Conservation (phyloP, 768 basidiomycete genomes). For the Collybiopsis confluens region DNA sequence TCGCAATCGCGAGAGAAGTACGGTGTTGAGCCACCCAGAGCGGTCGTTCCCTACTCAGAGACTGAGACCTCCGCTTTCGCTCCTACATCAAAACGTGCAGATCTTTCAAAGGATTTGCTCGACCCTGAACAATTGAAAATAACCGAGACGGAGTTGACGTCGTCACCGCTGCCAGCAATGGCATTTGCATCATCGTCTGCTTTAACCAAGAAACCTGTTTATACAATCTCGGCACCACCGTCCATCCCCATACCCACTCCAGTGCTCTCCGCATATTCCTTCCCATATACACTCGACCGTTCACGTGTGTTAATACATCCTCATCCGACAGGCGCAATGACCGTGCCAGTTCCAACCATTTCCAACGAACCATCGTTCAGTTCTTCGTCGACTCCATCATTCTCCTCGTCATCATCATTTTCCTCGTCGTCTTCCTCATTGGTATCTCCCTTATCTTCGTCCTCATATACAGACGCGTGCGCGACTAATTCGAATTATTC, state of each 20-base stretch:
- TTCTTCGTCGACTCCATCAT: not conserved
- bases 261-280: not conserved
- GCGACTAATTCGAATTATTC: too few relatives aligned
- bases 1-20: not conserved
- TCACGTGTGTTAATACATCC: not conserved
- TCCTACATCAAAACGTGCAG: not conserved
- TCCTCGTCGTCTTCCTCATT: not conserved
- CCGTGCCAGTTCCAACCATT: not conserved
- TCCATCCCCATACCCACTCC: constrained; percentile 1
- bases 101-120: not conserved
- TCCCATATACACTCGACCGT: not conserved
- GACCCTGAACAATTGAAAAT: not conserved
- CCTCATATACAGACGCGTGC: too few relatives aligned
- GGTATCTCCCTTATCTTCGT: too few relatives aligned
- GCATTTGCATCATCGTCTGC: not conserved
- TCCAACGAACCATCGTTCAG: not conserved
- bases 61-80: not conserved
- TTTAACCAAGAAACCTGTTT: not conserved
- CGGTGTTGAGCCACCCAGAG: not conserved
- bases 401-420: not conserved
- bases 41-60: not conserved
- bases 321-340: constrained; percentile 3
- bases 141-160: not conserved
- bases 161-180: not conserved
- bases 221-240: not conserved